Conservation (phyloP, 441 rosid species). For the Macaranga tanarius region DNA sequence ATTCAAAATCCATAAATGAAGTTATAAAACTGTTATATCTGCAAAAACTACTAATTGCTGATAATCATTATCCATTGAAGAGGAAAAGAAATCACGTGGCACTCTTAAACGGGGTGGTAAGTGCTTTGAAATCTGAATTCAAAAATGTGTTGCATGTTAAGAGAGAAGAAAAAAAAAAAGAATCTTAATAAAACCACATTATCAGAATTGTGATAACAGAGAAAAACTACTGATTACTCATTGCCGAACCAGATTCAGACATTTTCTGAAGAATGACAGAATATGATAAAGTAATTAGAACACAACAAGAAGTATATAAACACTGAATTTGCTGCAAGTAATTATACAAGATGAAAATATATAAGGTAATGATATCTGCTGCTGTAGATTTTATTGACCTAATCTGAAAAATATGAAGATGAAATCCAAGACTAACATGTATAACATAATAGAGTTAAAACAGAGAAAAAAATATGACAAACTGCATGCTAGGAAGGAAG, state of each 20-base stretch:
- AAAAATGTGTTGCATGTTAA: neutral
- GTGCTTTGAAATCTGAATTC: neutral
- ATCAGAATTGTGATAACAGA: neutral
- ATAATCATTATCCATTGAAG: neutral
- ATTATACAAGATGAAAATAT: neutral
- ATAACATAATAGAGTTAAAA: neutral
- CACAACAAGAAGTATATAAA: neutral
- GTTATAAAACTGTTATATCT: too few relatives aligned
- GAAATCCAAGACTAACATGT: neutral
- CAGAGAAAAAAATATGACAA: neutral
- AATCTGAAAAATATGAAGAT: neutral
- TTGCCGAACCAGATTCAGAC: neutral
- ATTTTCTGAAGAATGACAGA: conserved; percentile 2
- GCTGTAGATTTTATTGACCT: neutral
- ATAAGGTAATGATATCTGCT: neutral
- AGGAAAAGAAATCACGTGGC: neutral
- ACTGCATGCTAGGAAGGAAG: neutral
- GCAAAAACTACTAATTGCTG: neutral
- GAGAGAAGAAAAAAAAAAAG: conserved; percentile 2
- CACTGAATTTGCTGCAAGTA: neutral
- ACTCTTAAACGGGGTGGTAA: neutral
- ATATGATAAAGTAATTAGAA: neutral
- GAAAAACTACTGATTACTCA: neutral
- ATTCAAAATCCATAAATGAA: neutral
- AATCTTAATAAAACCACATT: conserved; percentile 7